These are phyloP conservation scores for Rhododendron henanense DNA, from an alignment of 148 eudicot species.

Conservation along the genomic window DNA sequence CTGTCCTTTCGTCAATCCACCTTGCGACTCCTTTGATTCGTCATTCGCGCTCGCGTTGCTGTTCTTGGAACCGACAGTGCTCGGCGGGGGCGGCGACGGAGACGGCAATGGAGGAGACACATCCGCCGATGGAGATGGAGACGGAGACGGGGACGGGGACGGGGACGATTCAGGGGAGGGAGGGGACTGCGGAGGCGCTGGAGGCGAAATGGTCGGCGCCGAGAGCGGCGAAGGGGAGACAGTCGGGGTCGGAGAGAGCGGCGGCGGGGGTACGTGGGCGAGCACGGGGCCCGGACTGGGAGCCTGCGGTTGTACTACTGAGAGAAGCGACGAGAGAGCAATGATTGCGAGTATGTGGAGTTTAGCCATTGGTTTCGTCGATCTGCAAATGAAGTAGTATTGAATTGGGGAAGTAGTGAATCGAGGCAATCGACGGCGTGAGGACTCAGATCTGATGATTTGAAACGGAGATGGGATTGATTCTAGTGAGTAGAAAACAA, in stretches of 20 bases:
- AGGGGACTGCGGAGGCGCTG: slow-evolving; percentile 10
- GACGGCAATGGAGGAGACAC: neutral
- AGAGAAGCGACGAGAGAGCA: slow-evolving; percentile 4
- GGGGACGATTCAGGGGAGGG: slow-evolving; percentile 15
- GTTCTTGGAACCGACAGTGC: neutral
- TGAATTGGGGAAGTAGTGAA: neutral
- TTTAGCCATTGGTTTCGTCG: slow-evolving; percentile 5
- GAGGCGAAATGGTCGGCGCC: slow-evolving; percentile 15
- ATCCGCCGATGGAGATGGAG: slow-evolving; percentile 5
- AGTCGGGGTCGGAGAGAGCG: slow-evolving; percentile 6
- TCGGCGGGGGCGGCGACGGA: slow-evolving; percentile 12
- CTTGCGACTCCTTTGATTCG: neutral
- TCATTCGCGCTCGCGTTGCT: neutral
- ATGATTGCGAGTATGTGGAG: neutral
- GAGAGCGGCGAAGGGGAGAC: neutral
- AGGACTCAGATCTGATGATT: neutral
- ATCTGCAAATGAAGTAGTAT: neutral
- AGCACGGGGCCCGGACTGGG: slow-evolving; percentile 8
- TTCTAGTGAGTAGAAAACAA: neutral
- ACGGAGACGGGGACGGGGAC: slow-evolving; percentile 11
- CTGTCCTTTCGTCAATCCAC: slow-evolving; percentile 34
- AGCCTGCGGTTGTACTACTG: neutral
- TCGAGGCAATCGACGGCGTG: too few species aligned
- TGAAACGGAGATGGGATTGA: neutral
- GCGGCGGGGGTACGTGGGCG: neutral